These are phyloP conservation scores for Aspergillus arachidicola DNA, from an alignment of 2,329 filamentous ascomycete genomes.

Conservation along the genomic window DNA sequence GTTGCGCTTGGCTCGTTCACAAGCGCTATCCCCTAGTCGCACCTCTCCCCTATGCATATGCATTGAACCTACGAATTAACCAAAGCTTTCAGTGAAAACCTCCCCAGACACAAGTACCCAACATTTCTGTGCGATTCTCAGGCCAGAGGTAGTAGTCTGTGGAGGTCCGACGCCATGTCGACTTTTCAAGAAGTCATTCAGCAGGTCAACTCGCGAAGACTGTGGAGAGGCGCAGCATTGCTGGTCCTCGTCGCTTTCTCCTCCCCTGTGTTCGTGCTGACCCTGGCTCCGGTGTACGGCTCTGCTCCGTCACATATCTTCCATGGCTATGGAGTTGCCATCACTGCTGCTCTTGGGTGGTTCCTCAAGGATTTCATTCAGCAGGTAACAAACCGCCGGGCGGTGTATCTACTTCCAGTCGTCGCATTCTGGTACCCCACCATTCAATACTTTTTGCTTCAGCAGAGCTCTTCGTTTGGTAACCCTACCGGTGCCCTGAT, in stretches of 20 bases:
- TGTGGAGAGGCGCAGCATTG: constrained; percentile 34
- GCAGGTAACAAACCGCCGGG: constrained; percentile 53
- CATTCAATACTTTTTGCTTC: constrained; percentile 71
- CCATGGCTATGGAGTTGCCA: constrained; percentile 68
- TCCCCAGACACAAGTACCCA: constrained; percentile 8
- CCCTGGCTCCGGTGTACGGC: constrained; percentile 85
- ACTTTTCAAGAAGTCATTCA: constrained; percentile 27
- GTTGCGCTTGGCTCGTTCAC: background rate
- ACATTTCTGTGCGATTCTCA: constrained; percentile 13
- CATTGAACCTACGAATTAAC: background rate
- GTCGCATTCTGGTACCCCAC: constrained; percentile 75
- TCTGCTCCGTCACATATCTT: constrained; percentile 74
- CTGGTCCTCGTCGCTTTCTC: constrained; percentile 43
- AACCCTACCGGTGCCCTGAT: constrained; percentile 72
- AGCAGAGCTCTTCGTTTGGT: constrained; percentile 66
- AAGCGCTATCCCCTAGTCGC: background rate
- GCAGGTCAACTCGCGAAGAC: constrained; percentile 29
- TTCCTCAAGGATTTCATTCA: constrained; percentile 61
- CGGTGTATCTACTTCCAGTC: constrained; percentile 63
- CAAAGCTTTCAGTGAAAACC: background rate
- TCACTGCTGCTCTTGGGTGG: constrained; percentile 72
- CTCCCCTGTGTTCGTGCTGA: constrained; percentile 59
- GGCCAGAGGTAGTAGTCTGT: background rate
- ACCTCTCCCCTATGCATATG: background rate
- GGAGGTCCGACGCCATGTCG: constrained; percentile 26